Conservation (phyloP, 139 green algal genomes). For the Picochlorum costavermella region DNA sequence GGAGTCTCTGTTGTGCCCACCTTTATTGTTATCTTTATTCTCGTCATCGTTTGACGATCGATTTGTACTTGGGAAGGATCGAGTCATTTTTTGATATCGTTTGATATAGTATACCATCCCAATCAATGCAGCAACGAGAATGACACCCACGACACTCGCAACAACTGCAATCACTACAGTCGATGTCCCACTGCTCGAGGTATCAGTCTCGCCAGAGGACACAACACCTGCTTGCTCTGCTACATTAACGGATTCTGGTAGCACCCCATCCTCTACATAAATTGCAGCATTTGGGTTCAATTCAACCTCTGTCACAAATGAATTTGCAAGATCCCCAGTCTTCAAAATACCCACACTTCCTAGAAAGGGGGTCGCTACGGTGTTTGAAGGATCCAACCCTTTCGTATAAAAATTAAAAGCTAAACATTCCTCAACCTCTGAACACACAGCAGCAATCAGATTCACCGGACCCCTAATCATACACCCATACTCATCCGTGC, state of each 20-base stretch:
- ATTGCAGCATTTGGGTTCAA: constrained; percentile 22
- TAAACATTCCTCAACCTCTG: constrained; percentile 8
- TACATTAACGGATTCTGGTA: background rate
- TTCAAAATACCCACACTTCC: constrained; percentile 16
- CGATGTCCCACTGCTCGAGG: background rate
- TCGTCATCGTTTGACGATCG: background rate
- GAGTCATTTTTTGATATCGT: background rate
- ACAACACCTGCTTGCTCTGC: no score
- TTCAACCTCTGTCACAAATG: background rate
- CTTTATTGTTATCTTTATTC: background rate
- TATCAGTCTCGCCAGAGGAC: no score
- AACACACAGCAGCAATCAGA: constrained; percentile 7
- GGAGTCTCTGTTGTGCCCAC: background rate
- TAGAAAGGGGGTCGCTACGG: background rate
- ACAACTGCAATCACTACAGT: constrained; percentile 6
- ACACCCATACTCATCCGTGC: constrained; percentile 9
- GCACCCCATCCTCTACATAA: constrained; percentile 17
- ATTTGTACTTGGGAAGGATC: background rate
- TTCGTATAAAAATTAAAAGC: constrained; percentile 18
- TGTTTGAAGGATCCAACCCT: constrained; percentile 1
- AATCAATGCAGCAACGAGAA: background rate
- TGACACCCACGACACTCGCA: background rate
- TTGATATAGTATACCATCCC: background rate
- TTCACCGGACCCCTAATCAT: constrained; percentile 7
- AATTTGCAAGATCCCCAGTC: background rate